Base-by-base conservation (phyloP, 768 basidiomycete genomes). In the Podaxis sp. region DNA sequence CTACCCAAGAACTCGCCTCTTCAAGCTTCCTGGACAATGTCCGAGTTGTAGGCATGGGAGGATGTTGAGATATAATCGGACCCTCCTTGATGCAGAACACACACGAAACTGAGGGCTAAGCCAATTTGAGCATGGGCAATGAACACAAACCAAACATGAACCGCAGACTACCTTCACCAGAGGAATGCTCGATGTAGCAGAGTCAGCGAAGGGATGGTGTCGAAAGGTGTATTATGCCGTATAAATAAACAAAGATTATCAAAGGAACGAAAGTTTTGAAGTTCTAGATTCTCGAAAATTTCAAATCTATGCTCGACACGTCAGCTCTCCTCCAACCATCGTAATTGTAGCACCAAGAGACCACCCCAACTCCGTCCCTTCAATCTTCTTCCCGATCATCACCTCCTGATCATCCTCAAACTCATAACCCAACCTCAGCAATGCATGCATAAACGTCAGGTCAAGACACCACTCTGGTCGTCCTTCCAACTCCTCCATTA, bases 401-500 rank as follows among this genome's bases (percentile, higher is more conserved):
- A 93, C 84, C 63, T 87, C 80, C 62, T 94, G 72, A 18, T 73
- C 78, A 44, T 84, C 87, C 13, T 74, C 79, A 70, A 98, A 88
- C 76, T 95, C 97, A 74, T 98, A 99, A 32, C 96, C 96, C 1
- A 93, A 78, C 61, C 89, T 79, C 59, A 98, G 72, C 63, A 99
- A 72, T 51, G 85, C 88, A 69, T 97, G 87, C 95, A 94, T 93
- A 73, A 96, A 99, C 46, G 93, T 98, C 68, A 98, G 72, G 71
- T 99, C 96, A 42, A 98, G 81, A 72, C 97, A 99, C 80, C 90
- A 95, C 77, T 98, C 96, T 0, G 96, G 95, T 9, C 95, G 80
- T 51, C 78, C 91, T 51, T 83, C 78, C 5, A 98, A 77, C 68
- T 97, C 96, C 0, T 73, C 78, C 69, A 79, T 74, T 14, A 79